Evolutionary conservation across 2,329 filamentous ascomycete species (phyloP).

Genomic region (Calonectria honghensis): DNA sequence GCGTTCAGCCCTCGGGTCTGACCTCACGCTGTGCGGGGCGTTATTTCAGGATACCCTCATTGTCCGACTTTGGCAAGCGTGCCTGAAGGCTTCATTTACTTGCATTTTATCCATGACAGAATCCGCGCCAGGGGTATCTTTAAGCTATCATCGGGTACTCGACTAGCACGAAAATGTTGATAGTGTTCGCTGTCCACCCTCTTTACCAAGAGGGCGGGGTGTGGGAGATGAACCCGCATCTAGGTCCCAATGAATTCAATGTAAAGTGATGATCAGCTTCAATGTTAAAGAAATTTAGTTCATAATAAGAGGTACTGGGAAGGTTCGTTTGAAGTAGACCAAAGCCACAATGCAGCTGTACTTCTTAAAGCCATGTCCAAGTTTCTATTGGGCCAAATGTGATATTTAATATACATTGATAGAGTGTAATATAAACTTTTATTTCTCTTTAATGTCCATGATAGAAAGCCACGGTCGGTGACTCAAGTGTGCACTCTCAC

Average conservation of each 20-base stretch:
- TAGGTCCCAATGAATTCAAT: neutral
- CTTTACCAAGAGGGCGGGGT: neutral
- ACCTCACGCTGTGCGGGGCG: neutral
- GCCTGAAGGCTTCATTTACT: neutral
- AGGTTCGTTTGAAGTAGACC: neutral
- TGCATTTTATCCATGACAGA: neutral
- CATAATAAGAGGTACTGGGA: neutral
- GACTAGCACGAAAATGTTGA: neutral
- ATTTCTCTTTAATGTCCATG: neutral
- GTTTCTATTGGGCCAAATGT: neutral
- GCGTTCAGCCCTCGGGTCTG: neutral
- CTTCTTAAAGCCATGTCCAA: neutral
- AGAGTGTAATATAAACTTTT: neutral
- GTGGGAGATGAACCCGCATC: neutral
- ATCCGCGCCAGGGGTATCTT: slow-evolving; percentile 15
- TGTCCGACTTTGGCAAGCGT: neutral
- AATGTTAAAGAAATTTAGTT: neutral
- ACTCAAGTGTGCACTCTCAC: neutral
- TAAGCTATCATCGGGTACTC: neutral
- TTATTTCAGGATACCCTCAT: neutral
- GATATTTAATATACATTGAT: neutral
- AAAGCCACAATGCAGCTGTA: no score
- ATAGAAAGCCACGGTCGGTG: neutral
- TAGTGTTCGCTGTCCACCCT: neutral
- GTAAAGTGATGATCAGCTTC: neutral